Conservation (phyloP, 768 basidiomycete species). For the Trametopsis cervina region DNA sequence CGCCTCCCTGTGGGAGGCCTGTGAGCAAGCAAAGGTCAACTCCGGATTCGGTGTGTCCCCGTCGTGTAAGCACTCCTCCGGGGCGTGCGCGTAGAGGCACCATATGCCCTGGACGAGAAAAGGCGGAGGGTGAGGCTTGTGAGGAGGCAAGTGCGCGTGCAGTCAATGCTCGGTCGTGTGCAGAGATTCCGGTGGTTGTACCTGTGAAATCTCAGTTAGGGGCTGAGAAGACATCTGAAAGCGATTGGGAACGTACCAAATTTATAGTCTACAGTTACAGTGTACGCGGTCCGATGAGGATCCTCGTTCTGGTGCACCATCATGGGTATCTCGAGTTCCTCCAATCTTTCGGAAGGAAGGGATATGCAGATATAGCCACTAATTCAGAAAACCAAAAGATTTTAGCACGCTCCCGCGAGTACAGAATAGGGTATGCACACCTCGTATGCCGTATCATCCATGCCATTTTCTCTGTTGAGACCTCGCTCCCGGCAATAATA, state of each 20-base stretch:
- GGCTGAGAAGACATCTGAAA: not conserved
- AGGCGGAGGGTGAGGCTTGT: slow-evolving; percentile 51
- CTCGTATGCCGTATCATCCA: slow-evolving; percentile 98
- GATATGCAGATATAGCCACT: slow-evolving; percentile 95
- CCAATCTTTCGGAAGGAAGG: slow-evolving; percentile 67
- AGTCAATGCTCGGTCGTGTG: slow-evolving; percentile 88
- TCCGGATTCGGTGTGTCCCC: slow-evolving; percentile 90
- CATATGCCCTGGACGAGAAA: slow-evolving; percentile 91
- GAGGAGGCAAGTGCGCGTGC: slow-evolving; percentile 74
- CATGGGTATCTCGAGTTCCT: slow-evolving; percentile 79
- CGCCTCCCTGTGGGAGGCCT: slow-evolving; percentile 59
- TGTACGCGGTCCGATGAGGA: slow-evolving; percentile 89
- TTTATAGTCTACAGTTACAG: slow-evolving; percentile 90
- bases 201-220: slow-evolving; percentile 35
- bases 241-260: slow-evolving; percentile 47
- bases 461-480: slow-evolving; percentile 96
- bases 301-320: slow-evolving; percentile 93
- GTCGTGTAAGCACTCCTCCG: slow-evolving; percentile 81
- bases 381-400: not conserved
- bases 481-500: slow-evolving; percentile 76
- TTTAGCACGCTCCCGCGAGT: not conserved
- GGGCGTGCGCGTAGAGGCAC: slow-evolving; percentile 84
- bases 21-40: slow-evolving; percentile 84
- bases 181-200: slow-evolving; percentile 94
- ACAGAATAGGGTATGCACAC: slow-evolving; percentile 36